These are phyloP conservation scores for Schizonepeta tenuifolia DNA, from an alignment of 257 asterid genomes.

Conservation along the genomic window DNA sequence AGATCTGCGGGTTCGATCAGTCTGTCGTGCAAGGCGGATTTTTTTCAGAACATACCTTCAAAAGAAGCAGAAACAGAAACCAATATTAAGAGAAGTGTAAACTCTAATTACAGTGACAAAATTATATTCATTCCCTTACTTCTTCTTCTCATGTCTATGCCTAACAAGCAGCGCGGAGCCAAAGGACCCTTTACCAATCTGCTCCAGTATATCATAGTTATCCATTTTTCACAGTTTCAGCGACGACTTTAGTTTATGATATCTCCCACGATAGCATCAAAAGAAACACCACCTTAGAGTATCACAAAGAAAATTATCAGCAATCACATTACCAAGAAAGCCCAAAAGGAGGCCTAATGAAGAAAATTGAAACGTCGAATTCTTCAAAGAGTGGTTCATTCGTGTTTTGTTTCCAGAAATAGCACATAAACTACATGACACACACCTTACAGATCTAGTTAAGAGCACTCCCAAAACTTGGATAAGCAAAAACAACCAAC, in stretches of 20 bases:
- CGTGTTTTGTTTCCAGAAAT: neutral
- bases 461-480: neutral
- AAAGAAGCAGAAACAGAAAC: constrained; percentile 31
- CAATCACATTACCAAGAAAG: constrained; percentile 23
- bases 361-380: constrained; percentile 27
- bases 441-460: constrained; percentile 24
- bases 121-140: constrained; percentile 50
- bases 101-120: constrained; percentile 14
- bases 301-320: constrained; percentile 14
- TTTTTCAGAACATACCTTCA: constrained; percentile 94
- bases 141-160: constrained; percentile 92
- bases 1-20: constrained; percentile 96
- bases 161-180: constrained; percentile 96
- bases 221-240: constrained; percentile 56
- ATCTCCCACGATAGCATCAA: constrained; percentile 16
- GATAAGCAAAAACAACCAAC: constrained; percentile 1
- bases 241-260: constrained; percentile 8
- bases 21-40: constrained; percentile 98
- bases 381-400: neutral
- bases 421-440: neutral
- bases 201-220: constrained; percentile 86
- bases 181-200: constrained; percentile 95
- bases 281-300: constrained; percentile 28
- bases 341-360: neutral
- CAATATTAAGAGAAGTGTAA: neutral